phyloP scores from a whole-genome alignment of 805 yeast genomes.

The Pichia scutulata region DNA sequence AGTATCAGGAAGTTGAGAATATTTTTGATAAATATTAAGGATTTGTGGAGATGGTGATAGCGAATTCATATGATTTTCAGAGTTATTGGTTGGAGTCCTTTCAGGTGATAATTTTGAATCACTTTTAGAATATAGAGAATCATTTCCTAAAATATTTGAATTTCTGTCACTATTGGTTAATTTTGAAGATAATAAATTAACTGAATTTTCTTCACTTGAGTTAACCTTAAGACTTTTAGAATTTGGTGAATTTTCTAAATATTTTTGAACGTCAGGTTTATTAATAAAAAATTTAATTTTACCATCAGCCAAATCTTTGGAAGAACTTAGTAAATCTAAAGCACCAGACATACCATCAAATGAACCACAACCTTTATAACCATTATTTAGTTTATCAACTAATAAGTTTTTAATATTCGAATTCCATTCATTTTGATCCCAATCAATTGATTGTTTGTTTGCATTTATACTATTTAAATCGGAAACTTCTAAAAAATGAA shows the following conservation, averaged over 20 bases:
- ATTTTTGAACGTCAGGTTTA: constrained; percentile 8
- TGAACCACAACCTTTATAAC: constrained; percentile 76
- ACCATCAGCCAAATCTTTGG: constrained; percentile 22
- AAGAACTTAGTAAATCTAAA: constrained; percentile 22
- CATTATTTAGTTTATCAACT: constrained; percentile 43
- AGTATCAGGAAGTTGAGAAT: constrained; percentile 25
- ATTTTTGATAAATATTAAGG: constrained; percentile 27
- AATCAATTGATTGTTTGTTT: constrained; percentile 29
- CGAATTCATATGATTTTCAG: background rate
- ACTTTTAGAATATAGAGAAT: constrained; percentile 2
- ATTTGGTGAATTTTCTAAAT: constrained; percentile 9
- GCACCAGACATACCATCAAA: constrained; percentile 56
- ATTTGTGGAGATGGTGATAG: constrained; percentile 21
- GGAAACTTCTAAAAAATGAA: constrained; percentile 60
- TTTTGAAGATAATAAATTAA: background rate
- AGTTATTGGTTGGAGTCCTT: background rate
- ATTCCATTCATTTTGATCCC: constrained; percentile 61
- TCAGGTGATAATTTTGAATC: background rate
- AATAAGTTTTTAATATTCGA: constrained; percentile 46
- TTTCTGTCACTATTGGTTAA: background rate
- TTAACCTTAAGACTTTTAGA: background rate
- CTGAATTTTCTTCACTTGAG: constrained; percentile 1
- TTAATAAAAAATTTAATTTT: constrained; percentile 15
- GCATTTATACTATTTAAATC: constrained; percentile 43
- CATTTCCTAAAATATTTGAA: background rate